These are phyloP conservation scores for Liquidambar formosana DNA, from an alignment of 164 flowering plant genomes.

Conservation along the genomic window DNA sequence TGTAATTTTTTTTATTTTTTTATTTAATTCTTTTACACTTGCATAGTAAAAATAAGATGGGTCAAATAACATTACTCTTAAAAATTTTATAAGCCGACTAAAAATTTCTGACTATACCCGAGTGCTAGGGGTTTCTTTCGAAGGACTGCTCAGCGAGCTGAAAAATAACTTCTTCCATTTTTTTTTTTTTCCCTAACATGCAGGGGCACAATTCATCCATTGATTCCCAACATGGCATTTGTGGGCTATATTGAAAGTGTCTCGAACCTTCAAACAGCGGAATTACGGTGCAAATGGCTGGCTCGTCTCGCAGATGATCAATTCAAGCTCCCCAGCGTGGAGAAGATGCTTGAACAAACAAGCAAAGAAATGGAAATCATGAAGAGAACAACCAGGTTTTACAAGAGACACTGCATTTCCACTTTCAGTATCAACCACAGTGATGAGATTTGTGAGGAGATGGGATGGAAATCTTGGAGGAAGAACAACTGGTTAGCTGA, in stretches of 20 bases:
- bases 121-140: too few relatives aligned
- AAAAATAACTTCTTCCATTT: too few relatives aligned
- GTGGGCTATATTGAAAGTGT: conserved; percentile 83
- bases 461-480: conserved; percentile 91
- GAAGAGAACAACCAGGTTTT: conserved; percentile 77
- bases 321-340: conserved; percentile 77
- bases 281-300: conserved; percentile 85
- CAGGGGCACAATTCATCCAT: conserved; percentile 82
- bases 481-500: conserved; percentile 74
- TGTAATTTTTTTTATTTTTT: too few relatives aligned
- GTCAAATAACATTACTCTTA: too few relatives aligned
- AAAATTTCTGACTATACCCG: too few relatives aligned
- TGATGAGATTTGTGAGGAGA: conserved; percentile 86
- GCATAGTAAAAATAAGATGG: too few relatives aligned
- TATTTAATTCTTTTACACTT: too few relatives aligned
- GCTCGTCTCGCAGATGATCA: conserved; percentile 48
- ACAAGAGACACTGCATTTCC: conserved; percentile 83
- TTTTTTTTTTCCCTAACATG: too few relatives aligned
- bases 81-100: too few relatives aligned
- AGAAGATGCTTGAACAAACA: conserved; percentile 64
- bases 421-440: conserved; percentile 83
- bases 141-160: too few relatives aligned
- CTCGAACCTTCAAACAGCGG: conserved; percentile 74
- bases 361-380: conserved; percentile 60
- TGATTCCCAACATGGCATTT: conserved; percentile 88